These are phyloP conservation scores for Podaxis rugospora DNA, from an alignment of 768 basidiomycete genomes.

Conservation along the genomic window DNA sequence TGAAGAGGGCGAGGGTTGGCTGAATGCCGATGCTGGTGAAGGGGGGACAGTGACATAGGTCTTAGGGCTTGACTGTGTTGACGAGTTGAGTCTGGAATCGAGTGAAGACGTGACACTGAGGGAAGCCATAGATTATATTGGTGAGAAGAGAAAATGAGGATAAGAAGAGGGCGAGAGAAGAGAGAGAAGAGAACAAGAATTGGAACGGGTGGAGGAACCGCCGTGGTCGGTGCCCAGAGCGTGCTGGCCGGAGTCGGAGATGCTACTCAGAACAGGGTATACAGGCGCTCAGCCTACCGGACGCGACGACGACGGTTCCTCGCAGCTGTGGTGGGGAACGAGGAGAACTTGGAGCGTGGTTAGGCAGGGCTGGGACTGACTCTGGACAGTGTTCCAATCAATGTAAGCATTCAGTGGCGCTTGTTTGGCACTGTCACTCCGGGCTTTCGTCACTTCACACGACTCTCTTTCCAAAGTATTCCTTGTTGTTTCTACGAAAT, in stretches of 20 bases:
- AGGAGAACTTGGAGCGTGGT: background rate
- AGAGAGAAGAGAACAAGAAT: background rate
- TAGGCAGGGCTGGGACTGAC: background rate
- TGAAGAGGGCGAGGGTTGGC: conserved; percentile 35
- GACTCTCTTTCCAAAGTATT: background rate
- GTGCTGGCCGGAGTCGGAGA: background rate
- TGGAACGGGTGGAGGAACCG: conserved; percentile 7
- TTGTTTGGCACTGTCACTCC: conserved; percentile 6
- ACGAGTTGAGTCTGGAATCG: conserved; percentile 26
- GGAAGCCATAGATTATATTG: background rate
- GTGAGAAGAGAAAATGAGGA: background rate
- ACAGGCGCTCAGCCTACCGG: conserved; percentile 6
- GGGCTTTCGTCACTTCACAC: conserved; percentile 1
- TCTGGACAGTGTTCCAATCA: background rate
- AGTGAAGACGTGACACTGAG: conserved; percentile 29
- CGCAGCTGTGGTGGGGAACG: conserved; percentile 2
- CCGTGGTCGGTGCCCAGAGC: conserved; percentile 8
- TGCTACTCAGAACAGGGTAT: conserved; percentile 7
- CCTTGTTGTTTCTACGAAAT: background rate
- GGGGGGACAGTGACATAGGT: conserved; percentile 26
- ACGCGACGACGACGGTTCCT: conserved; percentile 13
- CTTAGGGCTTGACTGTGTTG: conserved; percentile 27
- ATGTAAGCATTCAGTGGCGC: background rate
- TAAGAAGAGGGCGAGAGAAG: background rate
- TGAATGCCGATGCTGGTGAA: conserved; percentile 32